Conservation (phyloP, 2,329 filamentous ascomycete genomes). For the Bipolaris gigantea region DNA sequence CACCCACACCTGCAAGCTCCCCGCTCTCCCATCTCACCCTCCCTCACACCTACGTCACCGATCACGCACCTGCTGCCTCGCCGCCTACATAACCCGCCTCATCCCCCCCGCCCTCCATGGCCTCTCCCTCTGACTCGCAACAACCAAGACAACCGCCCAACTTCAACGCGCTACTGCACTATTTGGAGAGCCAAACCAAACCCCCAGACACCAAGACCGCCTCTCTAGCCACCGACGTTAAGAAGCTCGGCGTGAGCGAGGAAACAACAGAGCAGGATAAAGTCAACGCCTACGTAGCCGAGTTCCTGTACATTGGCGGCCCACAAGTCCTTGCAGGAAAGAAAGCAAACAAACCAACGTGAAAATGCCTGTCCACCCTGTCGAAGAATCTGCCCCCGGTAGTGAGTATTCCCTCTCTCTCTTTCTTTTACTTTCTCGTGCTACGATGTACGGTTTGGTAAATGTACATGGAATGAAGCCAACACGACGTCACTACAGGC, state of each 20-base stretch:
- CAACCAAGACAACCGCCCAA: not conserved
- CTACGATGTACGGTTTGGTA: too few relatives aligned
- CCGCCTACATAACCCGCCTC: slow-evolving; percentile 21
- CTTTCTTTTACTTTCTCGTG: not conserved
- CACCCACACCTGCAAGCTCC: not conserved
- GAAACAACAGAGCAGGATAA: not conserved
- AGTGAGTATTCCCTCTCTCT: slow-evolving; percentile 34
- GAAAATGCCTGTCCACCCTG: slow-evolving; percentile 48
- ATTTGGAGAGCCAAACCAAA: not conserved
- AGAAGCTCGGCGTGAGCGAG: slow-evolving; percentile 12
- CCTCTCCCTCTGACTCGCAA: slow-evolving; percentile 3
- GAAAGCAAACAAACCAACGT: slow-evolving; percentile 5
- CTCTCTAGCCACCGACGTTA: slow-evolving; percentile 8
- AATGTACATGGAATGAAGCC: too few relatives aligned
- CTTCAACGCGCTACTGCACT: slow-evolving; percentile 11
- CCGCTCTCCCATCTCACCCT: not conserved
- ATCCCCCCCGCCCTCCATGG: slow-evolving; percentile 6
- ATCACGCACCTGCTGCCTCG: slow-evolving; percentile 15
- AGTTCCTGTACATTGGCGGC: slow-evolving; percentile 15
- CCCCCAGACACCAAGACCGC: not conserved
- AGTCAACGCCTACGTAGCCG: slow-evolving; percentile 7
- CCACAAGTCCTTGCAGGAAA: slow-evolving; percentile 2
- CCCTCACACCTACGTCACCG: slow-evolving; percentile 27
- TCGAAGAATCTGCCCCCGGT: slow-evolving; percentile 45
- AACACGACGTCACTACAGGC: too few relatives aligned